phyloP scores from a whole-genome alignment of 2,329 filamentous ascomycete species.

The Penicillium sp. region DNA sequence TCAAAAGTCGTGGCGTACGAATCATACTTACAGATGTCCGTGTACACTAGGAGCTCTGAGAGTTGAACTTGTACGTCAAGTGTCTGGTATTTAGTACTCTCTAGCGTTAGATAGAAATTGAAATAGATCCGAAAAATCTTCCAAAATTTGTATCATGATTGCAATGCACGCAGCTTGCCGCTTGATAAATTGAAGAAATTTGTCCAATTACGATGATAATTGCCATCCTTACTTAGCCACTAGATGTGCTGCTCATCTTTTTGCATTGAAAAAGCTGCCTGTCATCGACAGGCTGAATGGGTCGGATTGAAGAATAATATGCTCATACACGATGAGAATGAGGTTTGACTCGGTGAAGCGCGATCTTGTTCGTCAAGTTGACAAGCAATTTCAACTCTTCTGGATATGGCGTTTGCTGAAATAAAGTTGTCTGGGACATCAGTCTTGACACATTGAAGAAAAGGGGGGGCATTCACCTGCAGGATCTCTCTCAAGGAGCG shows the following conservation, averaged over 20 bases:
- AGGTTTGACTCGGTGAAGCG: neutral
- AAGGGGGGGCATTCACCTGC: neutral
- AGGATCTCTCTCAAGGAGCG: neutral
- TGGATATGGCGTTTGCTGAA: neutral
- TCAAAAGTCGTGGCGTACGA: neutral
- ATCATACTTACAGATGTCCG: neutral
- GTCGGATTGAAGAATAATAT: neutral
- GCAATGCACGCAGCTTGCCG: neutral
- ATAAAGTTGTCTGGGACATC: neutral
- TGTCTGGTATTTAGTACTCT: neutral
- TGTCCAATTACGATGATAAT: neutral
- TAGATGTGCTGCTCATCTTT: neutral
- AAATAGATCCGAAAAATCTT: neutral
- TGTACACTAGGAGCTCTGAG: neutral
- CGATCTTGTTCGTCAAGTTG: slow-evolving; percentile 1
- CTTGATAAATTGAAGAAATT: neutral
- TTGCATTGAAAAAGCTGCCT: neutral
- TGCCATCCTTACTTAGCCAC: neutral
- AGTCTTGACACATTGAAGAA: neutral
- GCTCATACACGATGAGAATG: slow-evolving; percentile 1
- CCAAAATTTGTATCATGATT: neutral
- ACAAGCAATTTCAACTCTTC: slow-evolving; percentile 2
- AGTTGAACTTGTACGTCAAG: neutral
- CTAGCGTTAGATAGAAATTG: neutral
- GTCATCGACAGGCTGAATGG: neutral